These are phyloP conservation scores for Apiotrichum siamense DNA, from an alignment of 1,284 basidiomycete species.

Conservation along the genomic window DNA sequence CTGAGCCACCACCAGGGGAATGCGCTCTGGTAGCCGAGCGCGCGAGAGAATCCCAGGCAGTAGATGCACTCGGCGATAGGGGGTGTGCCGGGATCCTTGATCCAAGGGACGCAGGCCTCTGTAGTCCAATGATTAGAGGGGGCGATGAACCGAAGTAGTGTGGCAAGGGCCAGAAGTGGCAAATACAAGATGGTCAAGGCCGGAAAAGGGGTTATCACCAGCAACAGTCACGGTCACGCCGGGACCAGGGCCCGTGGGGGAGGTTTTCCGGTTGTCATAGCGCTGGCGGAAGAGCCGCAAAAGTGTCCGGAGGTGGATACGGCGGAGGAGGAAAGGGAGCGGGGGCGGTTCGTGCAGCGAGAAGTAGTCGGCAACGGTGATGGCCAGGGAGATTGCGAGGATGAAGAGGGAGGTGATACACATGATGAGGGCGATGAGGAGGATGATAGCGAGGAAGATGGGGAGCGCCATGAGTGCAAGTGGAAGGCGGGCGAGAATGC, in stretches of 20 bases:
- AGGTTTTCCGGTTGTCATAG: too few species aligned
- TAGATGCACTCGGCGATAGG: background rate
- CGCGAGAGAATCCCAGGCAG: background rate
- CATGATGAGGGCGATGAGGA: background rate
- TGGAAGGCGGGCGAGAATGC: background rate
- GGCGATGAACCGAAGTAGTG: background rate
- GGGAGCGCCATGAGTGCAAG: background rate
- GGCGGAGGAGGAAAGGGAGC: background rate
- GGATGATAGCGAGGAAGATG: background rate
- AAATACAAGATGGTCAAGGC: background rate
- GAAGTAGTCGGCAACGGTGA: background rate
- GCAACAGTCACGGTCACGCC: too few species aligned
- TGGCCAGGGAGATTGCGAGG: background rate
- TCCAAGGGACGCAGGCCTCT: background rate
- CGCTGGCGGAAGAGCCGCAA: background rate
- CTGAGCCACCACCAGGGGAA: background rate
- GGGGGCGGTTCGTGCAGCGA: background rate
- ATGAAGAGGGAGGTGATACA: background rate
- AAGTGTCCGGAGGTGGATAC: background rate
- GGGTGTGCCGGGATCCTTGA: background rate
- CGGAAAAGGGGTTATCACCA: too few species aligned
- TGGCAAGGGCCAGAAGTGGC: too few species aligned
- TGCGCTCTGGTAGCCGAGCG: background rate
- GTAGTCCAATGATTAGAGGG: background rate
- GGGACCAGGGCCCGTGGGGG: too few species aligned